Evolutionary conservation across 257 asterid genomes (phyloP).

Genomic region (Salvia hispanica): DNA sequence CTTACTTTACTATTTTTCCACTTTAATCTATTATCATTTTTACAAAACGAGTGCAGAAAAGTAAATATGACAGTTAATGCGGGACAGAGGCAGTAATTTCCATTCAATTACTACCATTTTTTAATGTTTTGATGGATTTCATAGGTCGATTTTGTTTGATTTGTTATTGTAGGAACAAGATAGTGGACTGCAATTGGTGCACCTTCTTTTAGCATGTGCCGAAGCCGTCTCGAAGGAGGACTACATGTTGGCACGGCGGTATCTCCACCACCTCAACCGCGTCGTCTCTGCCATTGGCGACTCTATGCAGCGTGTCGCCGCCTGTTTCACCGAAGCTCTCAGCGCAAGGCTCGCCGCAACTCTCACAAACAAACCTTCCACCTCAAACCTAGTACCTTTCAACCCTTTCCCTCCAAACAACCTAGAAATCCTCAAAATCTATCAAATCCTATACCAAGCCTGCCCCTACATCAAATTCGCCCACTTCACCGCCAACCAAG

Average conservation of each 20-base stretch:
- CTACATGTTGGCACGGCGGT: conserved; percentile 75
- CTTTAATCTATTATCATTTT: too few relatives aligned
- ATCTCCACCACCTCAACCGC: conserved; percentile 69
- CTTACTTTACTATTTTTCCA: too few relatives aligned
- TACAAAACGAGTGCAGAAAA: too few relatives aligned
- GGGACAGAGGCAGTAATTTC: too few relatives aligned
- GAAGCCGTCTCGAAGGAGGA: conserved; percentile 87
- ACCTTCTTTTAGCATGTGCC: conserved; percentile 78
- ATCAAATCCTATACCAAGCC: conserved; percentile 85
- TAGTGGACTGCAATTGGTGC: conserved; percentile 79
- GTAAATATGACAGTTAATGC: too few relatives aligned
- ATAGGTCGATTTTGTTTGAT: too few relatives aligned
- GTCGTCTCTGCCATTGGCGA: conserved; percentile 74
- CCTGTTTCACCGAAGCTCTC: conserved; percentile 79
- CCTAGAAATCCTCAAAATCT: conserved; percentile 76
- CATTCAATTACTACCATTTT: too few relatives aligned
- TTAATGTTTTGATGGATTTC: too few relatives aligned
- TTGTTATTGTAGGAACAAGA: conserved; percentile 50
- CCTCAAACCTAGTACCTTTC: conserved; percentile 49
- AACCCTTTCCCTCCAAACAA: conserved; percentile 72
- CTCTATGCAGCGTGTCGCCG: conserved; percentile 86
- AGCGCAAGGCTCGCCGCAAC: conserved; percentile 67
- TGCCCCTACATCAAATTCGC: conserved; percentile 87
- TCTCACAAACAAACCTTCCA: conserved; percentile 56
- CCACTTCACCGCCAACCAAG: conserved; percentile 87